phyloP scores from a whole-genome alignment of 2,329 filamentous ascomycete species.

The Scytalidium sp. region DNA sequence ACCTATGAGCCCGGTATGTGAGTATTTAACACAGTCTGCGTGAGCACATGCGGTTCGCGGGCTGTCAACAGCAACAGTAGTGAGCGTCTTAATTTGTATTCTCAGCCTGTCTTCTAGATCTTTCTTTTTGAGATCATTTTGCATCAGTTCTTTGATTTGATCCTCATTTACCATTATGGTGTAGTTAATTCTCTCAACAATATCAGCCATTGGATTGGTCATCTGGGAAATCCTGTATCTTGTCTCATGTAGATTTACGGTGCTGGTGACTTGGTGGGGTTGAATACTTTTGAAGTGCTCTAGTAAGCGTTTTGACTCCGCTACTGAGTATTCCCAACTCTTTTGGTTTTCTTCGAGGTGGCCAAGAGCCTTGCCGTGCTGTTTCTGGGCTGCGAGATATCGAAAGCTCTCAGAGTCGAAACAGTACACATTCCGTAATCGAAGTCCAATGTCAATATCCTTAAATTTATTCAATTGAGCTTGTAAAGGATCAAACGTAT shows the following conservation, averaged over 20 bases:
- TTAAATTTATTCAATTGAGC: constrained; percentile 26
- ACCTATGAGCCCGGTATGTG: constrained; percentile 9
- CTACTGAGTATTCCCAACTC: constrained; percentile 35
- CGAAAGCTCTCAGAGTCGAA: constrained; percentile 44
- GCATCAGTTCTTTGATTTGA: constrained; percentile 23
- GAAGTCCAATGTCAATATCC: constrained; percentile 27
- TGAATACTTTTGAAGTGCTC: constrained; percentile 23
- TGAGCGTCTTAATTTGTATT: constrained; percentile 23
- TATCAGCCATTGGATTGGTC: constrained; percentile 35
- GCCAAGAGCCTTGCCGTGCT: constrained; percentile 24
- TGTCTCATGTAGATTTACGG: constrained; percentile 36
- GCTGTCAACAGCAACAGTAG: constrained; percentile 15
- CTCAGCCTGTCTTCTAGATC: constrained; percentile 24
- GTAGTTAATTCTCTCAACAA: constrained; percentile 28
- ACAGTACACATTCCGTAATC: constrained; percentile 33
- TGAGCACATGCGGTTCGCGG: constrained; percentile 32
- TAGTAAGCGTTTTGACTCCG: constrained; percentile 29
- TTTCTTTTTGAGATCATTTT: constrained; percentile 21
- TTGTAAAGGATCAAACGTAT: constrained; percentile 33
- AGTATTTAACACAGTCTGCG: constrained; percentile 21
- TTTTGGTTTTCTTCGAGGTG: constrained; percentile 30
- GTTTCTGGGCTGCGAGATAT: constrained; percentile 35
- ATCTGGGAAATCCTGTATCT: constrained; percentile 32
- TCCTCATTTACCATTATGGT: constrained; percentile 30
- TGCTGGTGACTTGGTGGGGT: constrained; percentile 33